These are phyloP conservation scores for Saraca asoca DNA, from an alignment of 331 rosid species.

Conservation along the genomic window DNA sequence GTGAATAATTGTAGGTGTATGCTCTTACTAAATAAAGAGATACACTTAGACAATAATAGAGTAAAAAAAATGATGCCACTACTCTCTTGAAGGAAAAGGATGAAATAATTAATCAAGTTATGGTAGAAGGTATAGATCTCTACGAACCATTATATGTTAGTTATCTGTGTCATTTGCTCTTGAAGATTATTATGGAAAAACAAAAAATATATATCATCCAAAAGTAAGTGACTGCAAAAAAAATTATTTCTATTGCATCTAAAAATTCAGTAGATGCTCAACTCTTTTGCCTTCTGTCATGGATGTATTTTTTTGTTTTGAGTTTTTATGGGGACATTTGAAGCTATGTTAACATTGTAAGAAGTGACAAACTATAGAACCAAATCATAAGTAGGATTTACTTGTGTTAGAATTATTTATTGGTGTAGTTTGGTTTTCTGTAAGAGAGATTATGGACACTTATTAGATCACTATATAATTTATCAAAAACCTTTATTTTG, in stretches of 20 bases:
- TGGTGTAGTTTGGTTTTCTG: too few relatives aligned
- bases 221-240: not conserved
- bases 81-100: conserved; percentile 98
- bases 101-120: conserved; percentile 96
- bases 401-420: too few relatives aligned
- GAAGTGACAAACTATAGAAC: not conserved
- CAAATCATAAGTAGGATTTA: too few relatives aligned
- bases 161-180: not conserved
- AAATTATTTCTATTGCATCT: too few relatives aligned
- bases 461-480: too few relatives aligned
- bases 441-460: too few relatives aligned
- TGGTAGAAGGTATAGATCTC: conserved; percentile 86
- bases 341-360: too few relatives aligned
- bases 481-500: too few relatives aligned
- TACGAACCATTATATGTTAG: conserved; percentile 15
- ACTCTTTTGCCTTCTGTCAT: not conserved
- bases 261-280: conserved; percentile 1
- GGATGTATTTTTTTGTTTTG: not conserved
- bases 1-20: conserved; percentile 57
- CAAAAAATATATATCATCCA: not conserved
- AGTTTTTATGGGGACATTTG: not conserved
- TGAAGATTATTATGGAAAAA: too few relatives aligned
- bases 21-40: conserved; percentile 98
- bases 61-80: conserved; percentile 94
- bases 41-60: conserved; percentile 90